Base-by-base conservation (phyloP, 257 asterid species). In the Gynochthodes officinalis region DNA sequence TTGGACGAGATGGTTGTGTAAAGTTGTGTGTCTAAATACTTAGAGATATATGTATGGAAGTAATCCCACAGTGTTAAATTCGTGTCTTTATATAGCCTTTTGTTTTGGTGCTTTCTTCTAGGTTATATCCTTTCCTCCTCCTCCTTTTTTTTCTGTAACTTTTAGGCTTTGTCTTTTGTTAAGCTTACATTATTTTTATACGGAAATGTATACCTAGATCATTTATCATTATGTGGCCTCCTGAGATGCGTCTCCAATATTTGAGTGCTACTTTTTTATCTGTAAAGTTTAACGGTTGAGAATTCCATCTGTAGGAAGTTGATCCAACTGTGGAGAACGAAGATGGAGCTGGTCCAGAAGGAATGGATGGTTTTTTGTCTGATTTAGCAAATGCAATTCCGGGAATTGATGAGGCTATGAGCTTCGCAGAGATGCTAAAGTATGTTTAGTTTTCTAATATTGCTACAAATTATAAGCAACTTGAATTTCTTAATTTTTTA, bases 341-440 rank as follows among this genome's bases (percentile, higher is more conserved):
- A 13, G 96, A 89, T 14, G 25, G 76, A 33, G 69, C 71, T 55
- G 86, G 84, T 74, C 76, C 90, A 37, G 96, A 86, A 76, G 79
- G 76, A 54, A 83, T 86, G 80, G 98, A 91, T 65, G 98, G 95
- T 40, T 85, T 91, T 78, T 80, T 95, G 68, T 91, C 98, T 44
- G 98, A 95, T 74, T 76, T 95, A 69, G 86, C 97, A 16, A 95
- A 95, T 72, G 92, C 99, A 14, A 91, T 95, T 63, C 99, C 99
- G 2, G 99, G 99, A 66, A 94, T 94, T 50, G 98, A 95, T 54
- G 99, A 95, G 78, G 97, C 99, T 44, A 95, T 95, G 99, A 95
- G 99, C 85, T 95, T 91, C 68, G 99, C 97, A 0, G 99, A 95
- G 82, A 95, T 95, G 99, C 88, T 95, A 68, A 95, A 95, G 99